These are phyloP conservation scores for Aspergillus sclerotiicarbonarius DNA, from an alignment of 495 filamentous ascomycete genomes.

Conservation along the genomic window DNA sequence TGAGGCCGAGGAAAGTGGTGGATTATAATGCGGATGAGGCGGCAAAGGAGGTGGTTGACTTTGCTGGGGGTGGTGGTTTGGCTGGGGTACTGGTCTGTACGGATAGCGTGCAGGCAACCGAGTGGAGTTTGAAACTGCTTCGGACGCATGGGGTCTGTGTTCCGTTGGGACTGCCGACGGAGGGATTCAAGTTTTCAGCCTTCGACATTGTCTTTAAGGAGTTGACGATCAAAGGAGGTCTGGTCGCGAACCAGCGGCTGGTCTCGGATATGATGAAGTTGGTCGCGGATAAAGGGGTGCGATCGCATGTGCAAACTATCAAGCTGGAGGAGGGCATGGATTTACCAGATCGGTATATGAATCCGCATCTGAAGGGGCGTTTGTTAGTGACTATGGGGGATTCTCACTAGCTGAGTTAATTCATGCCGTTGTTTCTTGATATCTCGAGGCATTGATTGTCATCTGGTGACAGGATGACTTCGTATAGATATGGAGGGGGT, in stretches of 20 bases:
- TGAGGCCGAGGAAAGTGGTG: neutral
- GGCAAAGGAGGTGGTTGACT: conserved; percentile 1
- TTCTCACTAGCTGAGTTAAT: neutral
- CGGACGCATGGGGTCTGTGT: neutral
- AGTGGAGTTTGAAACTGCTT: conserved; percentile 9
- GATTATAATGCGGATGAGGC: neutral
- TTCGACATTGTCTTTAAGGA: conserved; percentile 10
- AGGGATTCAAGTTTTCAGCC: conserved; percentile 8
- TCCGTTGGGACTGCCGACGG: neutral
- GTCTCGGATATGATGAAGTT: conserved; percentile 6
- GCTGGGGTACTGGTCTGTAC: conserved; percentile 5
- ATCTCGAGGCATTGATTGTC: no score
- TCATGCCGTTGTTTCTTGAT: no score
- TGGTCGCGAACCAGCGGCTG: conserved; percentile 2
- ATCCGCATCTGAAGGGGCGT: conserved; percentile 6
- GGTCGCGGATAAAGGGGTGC: conserved; percentile 8
- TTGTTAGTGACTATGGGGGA: conserved; percentile 1
- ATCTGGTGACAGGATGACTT: no score
- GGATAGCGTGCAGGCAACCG: neutral
- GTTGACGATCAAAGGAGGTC: neutral
- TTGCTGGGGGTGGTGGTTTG: conserved; percentile 1
- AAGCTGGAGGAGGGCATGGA: conserved; percentile 6
- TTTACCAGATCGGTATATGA: conserved; percentile 7
- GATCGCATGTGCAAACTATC: neutral
- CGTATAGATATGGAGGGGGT: no score